Percentiles rank a stretch among this genome's conserved stretches.
These are phyloP conservation scores for Oryza nivara DNA, from an alignment of 176 grass and related monocot genomes.

Conservation along the genomic window DNA sequence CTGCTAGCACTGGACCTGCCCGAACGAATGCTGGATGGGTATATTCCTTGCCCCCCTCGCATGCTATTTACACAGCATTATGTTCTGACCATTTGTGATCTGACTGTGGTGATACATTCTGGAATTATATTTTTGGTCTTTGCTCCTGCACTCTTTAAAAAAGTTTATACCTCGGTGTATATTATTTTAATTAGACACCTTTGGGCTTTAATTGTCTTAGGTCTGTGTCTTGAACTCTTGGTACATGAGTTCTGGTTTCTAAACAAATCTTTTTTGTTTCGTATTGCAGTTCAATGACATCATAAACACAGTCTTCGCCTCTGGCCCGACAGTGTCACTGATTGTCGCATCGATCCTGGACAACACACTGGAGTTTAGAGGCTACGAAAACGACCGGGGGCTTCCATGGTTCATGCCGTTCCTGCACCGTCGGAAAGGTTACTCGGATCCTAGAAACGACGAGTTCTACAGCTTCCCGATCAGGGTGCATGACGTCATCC, in stretches of 20 bases:
- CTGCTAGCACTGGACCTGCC: conserved; percentile 67
- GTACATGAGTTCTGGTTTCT: conserved; percentile 2
- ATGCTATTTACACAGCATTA: background rate
- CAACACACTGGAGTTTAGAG: conserved; percentile 65
- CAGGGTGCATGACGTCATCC: conserved; percentile 57
- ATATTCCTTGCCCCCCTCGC: conserved; percentile 27
- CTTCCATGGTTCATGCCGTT: conserved; percentile 79
- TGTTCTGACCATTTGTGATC: background rate
- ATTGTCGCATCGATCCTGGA: conserved; percentile 68
- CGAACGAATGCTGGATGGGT: conserved; percentile 97
- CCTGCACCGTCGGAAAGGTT: conserved; percentile 42
- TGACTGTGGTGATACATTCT: background rate
- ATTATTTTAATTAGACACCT: background rate
- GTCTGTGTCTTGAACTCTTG: conserved; percentile 8
- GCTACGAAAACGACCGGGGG: conserved; percentile 57
- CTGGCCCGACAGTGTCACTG: conserved; percentile 69
- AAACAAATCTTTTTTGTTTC: background rate
- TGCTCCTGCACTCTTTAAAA: background rate
- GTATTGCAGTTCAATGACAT: conserved; percentile 91
- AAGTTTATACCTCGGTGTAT: background rate
- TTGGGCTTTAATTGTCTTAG: background rate
- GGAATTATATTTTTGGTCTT: background rate
- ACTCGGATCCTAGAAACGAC: conserved; percentile 64
- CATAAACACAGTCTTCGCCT: conserved; percentile 87
- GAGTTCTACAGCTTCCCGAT: conserved; percentile 93